These are phyloP conservation scores for Aspergillus glaucus DNA, from an alignment of 2,329 filamentous ascomycete species.

Conservation along the genomic window DNA sequence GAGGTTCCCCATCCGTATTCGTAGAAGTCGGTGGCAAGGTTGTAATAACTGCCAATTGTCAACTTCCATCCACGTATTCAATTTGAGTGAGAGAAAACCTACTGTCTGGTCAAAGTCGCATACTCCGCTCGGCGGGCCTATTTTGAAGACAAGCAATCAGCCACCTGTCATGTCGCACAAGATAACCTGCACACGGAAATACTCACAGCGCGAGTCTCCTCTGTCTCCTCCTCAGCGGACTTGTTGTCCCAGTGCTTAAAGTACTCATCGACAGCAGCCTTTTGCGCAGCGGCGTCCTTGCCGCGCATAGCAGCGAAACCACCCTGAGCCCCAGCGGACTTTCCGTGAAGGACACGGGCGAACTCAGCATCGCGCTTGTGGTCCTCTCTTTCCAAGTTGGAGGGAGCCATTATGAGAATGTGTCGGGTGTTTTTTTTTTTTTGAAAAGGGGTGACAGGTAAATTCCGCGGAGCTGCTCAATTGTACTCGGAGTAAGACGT, in stretches of 20 bases:
- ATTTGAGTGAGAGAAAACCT: slow-evolving; percentile 34
- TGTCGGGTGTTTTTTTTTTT: slow-evolving; percentile 7
- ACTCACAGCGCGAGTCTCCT: slow-evolving; percentile 68
- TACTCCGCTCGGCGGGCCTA: slow-evolving; percentile 80
- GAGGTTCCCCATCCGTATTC: slow-evolving; percentile 95
- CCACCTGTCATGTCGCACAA: background rate
- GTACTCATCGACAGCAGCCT: slow-evolving; percentile 81
- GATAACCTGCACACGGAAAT: background rate
- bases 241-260: slow-evolving; percentile 97
- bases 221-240: slow-evolving; percentile 69
- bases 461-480: background rate
- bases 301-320: slow-evolving; percentile 76
- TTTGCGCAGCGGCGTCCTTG: slow-evolving; percentile 73
- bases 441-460: slow-evolving; percentile 12
- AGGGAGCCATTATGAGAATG: slow-evolving; percentile 44
- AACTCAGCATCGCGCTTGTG: slow-evolving; percentile 81
- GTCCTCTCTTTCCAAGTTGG: slow-evolving; percentile 70
- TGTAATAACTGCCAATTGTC: slow-evolving; percentile 67
- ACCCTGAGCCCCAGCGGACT: slow-evolving; percentile 62
- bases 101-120: slow-evolving; percentile 88
- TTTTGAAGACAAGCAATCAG: slow-evolving; percentile 9
- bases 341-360: slow-evolving; percentile 79
- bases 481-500: too few relatives aligned
- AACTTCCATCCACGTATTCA: background rate
- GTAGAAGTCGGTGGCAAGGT: slow-evolving; percentile 91